Evolutionary conservation across 495 filamentous ascomycete genomes (phyloP).

Genomic region (Penicillium riverlandense): DNA sequence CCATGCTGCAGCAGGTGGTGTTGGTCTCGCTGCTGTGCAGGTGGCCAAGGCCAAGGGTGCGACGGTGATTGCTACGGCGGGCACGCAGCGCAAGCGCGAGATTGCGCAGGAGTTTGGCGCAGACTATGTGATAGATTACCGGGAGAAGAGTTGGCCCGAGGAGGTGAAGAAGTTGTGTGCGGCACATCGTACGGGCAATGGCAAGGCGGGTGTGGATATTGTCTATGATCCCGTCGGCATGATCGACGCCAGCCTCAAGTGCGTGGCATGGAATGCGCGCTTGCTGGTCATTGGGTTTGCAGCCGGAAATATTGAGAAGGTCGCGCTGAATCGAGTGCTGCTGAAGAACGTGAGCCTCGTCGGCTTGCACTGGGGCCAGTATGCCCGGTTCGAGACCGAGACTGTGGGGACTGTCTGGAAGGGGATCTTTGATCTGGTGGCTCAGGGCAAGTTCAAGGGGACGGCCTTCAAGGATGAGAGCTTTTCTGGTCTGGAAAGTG

Average conservation of each 20-base stretch:
- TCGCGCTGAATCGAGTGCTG: constrained; percentile 83
- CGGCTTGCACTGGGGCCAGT: constrained; percentile 87
- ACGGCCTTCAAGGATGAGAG: constrained; percentile 77
- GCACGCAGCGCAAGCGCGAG: constrained; percentile 66
- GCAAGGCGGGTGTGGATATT: constrained; percentile 69
- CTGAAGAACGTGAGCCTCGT: constrained; percentile 91
- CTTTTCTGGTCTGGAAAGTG: constrained; percentile 74
- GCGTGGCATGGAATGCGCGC: constrained; percentile 84
- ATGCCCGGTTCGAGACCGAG: constrained; percentile 64
- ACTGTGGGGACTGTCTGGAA: constrained; percentile 70
- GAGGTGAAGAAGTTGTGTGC: constrained; percentile 61
- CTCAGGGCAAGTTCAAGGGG: constrained; percentile 68
- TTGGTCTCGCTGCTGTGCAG: constrained; percentile 87
- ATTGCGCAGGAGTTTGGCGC: constrained; percentile 76
- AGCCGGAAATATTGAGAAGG: constrained; percentile 81
- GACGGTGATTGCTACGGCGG: constrained; percentile 82
- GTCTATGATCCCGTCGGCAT: constrained; percentile 88
- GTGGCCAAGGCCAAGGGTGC: constrained; percentile 88
- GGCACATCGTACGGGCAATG: constrained; percentile 48
- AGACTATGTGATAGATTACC: constrained; percentile 76
- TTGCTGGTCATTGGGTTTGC: constrained; percentile 88
- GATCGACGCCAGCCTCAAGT: constrained; percentile 78
- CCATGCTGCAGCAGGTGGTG: constrained; percentile 88
- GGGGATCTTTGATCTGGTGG: constrained; percentile 70
- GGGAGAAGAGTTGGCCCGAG: constrained; percentile 63